A percentile compares a stretch with the other conserved stretches of the same genome.
Evolutionary conservation across 228 moss, liverwort and hornwort genomes (phyloP).

Genomic region (Sphagnum fallax): DNA sequence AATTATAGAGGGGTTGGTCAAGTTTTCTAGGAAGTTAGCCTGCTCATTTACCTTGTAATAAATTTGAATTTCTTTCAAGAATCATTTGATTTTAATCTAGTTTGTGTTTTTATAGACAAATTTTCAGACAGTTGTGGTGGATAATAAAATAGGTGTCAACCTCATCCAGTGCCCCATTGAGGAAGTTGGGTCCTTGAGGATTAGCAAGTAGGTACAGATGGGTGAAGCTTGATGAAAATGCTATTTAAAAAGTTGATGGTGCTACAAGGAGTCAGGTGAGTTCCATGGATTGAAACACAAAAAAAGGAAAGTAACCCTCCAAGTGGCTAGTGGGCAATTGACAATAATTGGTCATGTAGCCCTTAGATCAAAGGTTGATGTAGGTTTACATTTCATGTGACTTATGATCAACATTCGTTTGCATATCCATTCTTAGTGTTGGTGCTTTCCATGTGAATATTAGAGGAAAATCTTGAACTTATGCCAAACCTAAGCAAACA

Average conservation of each 20-base stretch:
- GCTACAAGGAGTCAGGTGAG: constrained; percentile 32
- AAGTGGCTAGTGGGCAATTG: no score
- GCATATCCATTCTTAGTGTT: no score
- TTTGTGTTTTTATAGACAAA: constrained; percentile 15
- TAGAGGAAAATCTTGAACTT: not conserved
- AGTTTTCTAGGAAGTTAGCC: not conserved
- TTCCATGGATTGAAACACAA: not conserved
- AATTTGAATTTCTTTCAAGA: not conserved
- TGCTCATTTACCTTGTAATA: not conserved
- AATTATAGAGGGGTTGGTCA: constrained; percentile 25
- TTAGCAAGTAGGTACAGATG: constrained; percentile 1
- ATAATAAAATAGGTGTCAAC: constrained; percentile 14
- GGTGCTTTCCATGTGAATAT: no score
- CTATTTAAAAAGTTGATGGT: constrained; percentile 19
- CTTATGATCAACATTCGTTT: not conserved
- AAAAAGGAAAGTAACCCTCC: no score
- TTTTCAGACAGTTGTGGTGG: constrained; percentile 22
- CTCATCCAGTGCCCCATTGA: constrained; percentile 41
- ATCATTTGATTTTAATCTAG: not conserved
- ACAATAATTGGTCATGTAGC: no score
- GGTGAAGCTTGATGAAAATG: constrained; percentile 24
- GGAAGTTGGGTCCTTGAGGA: constrained; percentile 35
- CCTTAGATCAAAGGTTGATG: no score
- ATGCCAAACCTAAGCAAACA: not conserved
- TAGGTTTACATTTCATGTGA: no score